phyloP scores from a whole-genome alignment of 768 basidiomycete species.

The Cyathus striatus region DNA sequence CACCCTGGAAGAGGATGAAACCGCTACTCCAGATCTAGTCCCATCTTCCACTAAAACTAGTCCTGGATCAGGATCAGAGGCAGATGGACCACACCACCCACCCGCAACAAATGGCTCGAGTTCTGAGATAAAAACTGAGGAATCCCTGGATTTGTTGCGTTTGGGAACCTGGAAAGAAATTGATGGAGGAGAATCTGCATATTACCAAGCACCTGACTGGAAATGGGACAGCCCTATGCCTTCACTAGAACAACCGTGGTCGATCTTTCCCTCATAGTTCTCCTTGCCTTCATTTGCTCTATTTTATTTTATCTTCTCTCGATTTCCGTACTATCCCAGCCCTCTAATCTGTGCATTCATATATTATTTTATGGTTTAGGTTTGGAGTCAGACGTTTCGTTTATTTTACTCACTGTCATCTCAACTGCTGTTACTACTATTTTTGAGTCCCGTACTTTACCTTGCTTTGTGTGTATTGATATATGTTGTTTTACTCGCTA shows the following conservation, averaged over 20 bases:
- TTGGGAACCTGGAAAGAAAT: constrained; percentile 64
- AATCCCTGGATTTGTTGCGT: constrained; percentile 47
- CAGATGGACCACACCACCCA: constrained; percentile 42
- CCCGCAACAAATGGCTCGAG: constrained; percentile 27
- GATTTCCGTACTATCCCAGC: constrained; percentile 9
- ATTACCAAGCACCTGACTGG: constrained; percentile 58
- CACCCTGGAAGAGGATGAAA: constrained; percentile 53
- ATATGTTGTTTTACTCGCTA: constrained; percentile 61
- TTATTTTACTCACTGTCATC: constrained; percentile 19
- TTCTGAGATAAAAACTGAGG: constrained; percentile 50
- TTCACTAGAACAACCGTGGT: constrained; percentile 66
- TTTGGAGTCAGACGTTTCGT: constrained; percentile 33
- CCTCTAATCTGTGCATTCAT: constrained; percentile 13
- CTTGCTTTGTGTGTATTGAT: constrained; percentile 21
- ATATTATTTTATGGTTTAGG: constrained; percentile 23
- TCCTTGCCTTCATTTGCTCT: too few relatives aligned
- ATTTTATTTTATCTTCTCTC: constrained; percentile 28
- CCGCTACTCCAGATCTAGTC: constrained; percentile 66
- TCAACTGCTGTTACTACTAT: constrained; percentile 29
- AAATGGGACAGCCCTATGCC: constrained; percentile 73
- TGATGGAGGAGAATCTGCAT: constrained; percentile 70
- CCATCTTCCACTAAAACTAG: constrained; percentile 73
- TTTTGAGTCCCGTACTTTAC: constrained; percentile 3
- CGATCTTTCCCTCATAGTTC: constrained; percentile 55
- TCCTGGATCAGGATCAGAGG: constrained; percentile 68